Evolutionary conservation across 2,329 filamentous ascomycete genomes (phyloP), one percentile per base, ranked within the genome.

Genomic region (Diaporthe sp.): DNA sequence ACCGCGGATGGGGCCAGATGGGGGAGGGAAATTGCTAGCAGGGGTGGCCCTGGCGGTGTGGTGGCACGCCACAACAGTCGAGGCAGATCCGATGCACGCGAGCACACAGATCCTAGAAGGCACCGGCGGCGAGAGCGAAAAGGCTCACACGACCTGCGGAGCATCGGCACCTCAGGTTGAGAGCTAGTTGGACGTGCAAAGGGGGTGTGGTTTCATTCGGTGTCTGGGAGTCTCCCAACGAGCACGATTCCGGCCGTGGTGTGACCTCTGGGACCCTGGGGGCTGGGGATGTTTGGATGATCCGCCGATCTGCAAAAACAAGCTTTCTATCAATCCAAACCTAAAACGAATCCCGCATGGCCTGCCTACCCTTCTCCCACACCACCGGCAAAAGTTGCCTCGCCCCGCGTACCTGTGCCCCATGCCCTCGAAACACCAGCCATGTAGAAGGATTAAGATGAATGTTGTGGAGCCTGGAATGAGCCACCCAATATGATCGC

Each of bases 271-370:
- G 63, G 22, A 19, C 47, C 44, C 32, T 50, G 25, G 32, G 47
- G 22, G 44, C 47, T 39, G 63, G 63, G 47, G n/a, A 68, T 53
- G 63, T 68, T 68, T 47, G 63, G 63, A 68, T 17, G 63, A 68
- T 39, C 63, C 63, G 47, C 47, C 47, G 63, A 68, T 68, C 63
- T 68, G 6, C 63, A 68, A 30, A 68, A 71, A 71, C 53, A 61
- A 71, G 55, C 55, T 71, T 71, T 71, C 69, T 61, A 61, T 71
- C 69, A 63, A 71, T 25, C 44, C 55, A 53, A 68, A 63, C 69
- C 55, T 61, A 58, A 63, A 51, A 51, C 39, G 47, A 71, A 30
- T 50, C 39, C 55, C 55, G 39, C 53, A 50, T 13, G 69, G 55
- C 37, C 32, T 19, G 30, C 30, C 44, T 32, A 51, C 63, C 63